Evolutionary conservation across 73 alveolate species (phyloP), one percentile per base, ranked within the genome.

Genomic region (Diophrys sp.): DNA sequence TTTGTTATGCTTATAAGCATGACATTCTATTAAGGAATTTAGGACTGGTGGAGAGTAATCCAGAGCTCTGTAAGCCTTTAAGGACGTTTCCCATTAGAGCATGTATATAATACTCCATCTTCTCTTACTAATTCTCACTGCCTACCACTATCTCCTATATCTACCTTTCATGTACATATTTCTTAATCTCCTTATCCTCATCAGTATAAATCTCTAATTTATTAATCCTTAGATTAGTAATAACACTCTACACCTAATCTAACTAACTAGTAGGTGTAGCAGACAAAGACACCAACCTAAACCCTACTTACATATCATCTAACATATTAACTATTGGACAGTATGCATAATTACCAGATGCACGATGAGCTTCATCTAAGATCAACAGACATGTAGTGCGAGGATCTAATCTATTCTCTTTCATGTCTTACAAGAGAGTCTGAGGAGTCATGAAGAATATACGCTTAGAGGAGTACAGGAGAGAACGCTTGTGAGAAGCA

Each of bases 361-460:
- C 96, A 78, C 93, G 80, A 62, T 92, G 98, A 25, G 98, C 98
- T 57, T 92, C 98, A 78, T 92, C 98, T 23, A 92, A 62, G 14
- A 84, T 87, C 23, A 89, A 62, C 73, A 71, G 53, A 1, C 66
- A 80, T 23, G 74, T 66, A 54, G 73, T 78, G 27, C 55, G 26
- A 31, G 0, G 14, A 54, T 84, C 90, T 2, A 88, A 14, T 18
- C 73, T 30, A 14, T 73, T 80, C 28, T 69, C 56, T 1, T 86
- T 80, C 26, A 92, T 67, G 74, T 90, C 96, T 67, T 90, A 90
- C 31, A 84, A 83, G 1, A 92, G 79, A 14, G 98, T 92, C 74
- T 92, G 68, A 0, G 96, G 96, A 8, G 98, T 92, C 84, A 87
- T 78, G 73, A 92, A 92, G 88, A 90, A 92, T 0, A 92, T 85